Base-by-base conservation (phyloP, 1,139 yeast species). In the Blastobotrys serpentis region DNA sequence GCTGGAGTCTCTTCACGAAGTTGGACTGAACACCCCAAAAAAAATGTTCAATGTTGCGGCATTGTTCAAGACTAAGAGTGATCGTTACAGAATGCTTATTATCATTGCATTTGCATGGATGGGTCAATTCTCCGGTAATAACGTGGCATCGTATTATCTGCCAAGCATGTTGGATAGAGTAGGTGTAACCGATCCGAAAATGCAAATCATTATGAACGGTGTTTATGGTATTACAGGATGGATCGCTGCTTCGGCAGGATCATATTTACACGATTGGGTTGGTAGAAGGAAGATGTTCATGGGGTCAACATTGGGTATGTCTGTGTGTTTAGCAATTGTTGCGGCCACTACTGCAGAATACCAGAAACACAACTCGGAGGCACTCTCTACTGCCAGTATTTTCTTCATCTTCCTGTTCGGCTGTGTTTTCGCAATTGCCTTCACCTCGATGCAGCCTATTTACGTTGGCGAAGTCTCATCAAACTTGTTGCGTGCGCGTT, bases 91-190 rank as follows among this genome's bases (percentile, higher is more conserved):
- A 30, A 5, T 30, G n/a, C 21, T 47, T 21, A 50, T 52, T 59
- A 37, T 30, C 61, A 23, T 64, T 62, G 52, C 62, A 65, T 36
- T 68, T 68, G 29, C 54, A 60, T 41, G 60, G 71, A 56, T 68
- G 68, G 72, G 75, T 68, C 56, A 63, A 71, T 38, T 67, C 72
- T 75, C 74, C 43, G 66, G 48, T 5, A 37, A 50, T 43, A 42
- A 42, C 22, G 34, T 50, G 4, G 37, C 46, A 11, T 29, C 50
- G 14, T 38, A 47, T 41, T 39, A 43, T 21, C 30, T 47, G 13
- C 47, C 47, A 2, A 34, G 26, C 23, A 33, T 45, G 41, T 22
- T 45, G 18, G 29, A 41, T 2, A 40, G 34, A 13, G 50, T 44
- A 10, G 47, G 47, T 21, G 38, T 44, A 14, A 29, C 40, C 11